phyloP scores from a whole-genome alignment of 495 filamentous ascomycete genomes.

The Aspergillus mulundensis region DNA sequence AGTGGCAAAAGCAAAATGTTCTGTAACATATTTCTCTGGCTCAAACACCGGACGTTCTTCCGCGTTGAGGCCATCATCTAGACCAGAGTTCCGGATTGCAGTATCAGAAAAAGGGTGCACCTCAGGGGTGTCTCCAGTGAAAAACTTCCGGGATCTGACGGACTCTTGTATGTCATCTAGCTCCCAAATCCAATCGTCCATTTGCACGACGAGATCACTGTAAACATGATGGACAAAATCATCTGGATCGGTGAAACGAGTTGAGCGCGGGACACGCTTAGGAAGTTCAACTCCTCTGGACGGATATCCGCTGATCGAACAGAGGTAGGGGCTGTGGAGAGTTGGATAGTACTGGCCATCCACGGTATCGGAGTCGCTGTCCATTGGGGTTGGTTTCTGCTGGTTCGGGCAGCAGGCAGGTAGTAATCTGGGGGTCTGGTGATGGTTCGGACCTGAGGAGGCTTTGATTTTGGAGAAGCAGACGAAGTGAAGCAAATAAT shows the following conservation, averaged over 20 bases:
- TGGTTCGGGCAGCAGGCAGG: neutral
- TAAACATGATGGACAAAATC: neutral
- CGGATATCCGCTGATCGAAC: neutral
- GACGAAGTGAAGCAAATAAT: neutral
- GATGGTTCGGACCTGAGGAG: too few species aligned
- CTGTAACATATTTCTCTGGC: too few species aligned
- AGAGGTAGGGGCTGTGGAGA: neutral
- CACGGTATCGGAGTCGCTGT: neutral
- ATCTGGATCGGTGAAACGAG: neutral
- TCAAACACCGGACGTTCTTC: neutral
- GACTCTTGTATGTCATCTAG: neutral
- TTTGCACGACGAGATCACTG: neutral
- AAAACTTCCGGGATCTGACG: neutral
- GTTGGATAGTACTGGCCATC: neutral
- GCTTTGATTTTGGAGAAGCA: neutral
- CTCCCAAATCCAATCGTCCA: neutral
- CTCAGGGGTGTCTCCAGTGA: neutral
- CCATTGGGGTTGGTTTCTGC: neutral
- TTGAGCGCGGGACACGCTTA: neutral
- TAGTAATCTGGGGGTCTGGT: neutral
- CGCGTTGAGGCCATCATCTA: neutral
- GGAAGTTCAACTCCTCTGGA: neutral
- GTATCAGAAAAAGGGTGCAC: too few species aligned
- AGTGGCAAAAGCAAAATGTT: too few species aligned
- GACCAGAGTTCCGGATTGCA: neutral